Evolutionary conservation across 1,284 basidiomycete species (phyloP).

Genomic region (Ceratobasidium sp.): DNA sequence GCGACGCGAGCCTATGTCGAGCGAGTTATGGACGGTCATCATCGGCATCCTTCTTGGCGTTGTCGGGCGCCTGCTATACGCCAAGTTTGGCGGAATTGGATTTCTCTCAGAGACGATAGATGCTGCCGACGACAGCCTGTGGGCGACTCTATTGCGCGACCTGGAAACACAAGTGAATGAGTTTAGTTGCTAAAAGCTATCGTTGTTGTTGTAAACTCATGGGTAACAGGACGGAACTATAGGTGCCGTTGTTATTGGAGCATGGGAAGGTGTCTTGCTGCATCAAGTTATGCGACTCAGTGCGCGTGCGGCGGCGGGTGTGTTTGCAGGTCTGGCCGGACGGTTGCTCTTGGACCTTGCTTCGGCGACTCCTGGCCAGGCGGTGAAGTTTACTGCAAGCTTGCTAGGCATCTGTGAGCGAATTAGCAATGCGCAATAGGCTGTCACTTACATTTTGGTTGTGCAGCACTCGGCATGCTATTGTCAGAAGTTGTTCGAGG

Average conservation of each 20-base stretch:
- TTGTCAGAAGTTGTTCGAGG: constrained; percentile 42
- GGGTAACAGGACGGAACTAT: constrained; percentile 36
- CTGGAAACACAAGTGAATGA: constrained; percentile 42
- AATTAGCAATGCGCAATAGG: not conserved
- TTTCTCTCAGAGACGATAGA: not conserved
- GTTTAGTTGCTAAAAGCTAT: constrained; percentile 31
- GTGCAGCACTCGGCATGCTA: constrained; percentile 37
- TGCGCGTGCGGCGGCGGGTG: constrained; percentile 39
- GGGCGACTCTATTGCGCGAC: constrained; percentile 28
- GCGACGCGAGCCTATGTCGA: constrained; percentile 29
- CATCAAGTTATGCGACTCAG: constrained; percentile 38
- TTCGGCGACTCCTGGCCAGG: constrained; percentile 28
- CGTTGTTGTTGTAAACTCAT: constrained; percentile 22
- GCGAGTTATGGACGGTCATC: constrained; percentile 38
- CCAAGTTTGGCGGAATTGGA: constrained; percentile 29
- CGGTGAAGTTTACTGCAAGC: constrained; percentile 36
- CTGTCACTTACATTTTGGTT: not conserved
- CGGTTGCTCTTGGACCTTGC: constrained; percentile 30
- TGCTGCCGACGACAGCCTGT: constrained; percentile 8
- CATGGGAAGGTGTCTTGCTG: constrained; percentile 38
- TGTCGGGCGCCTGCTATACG: constrained; percentile 31
- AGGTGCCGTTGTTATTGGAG: constrained; percentile 37
- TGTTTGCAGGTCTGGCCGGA: constrained; percentile 37
- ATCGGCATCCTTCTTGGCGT: constrained; percentile 26
- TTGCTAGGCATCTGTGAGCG: constrained; percentile 41